Evolutionary conservation across 208 protist species (phyloP).

Genomic region (Endotrypanum monterogeii): DNA sequence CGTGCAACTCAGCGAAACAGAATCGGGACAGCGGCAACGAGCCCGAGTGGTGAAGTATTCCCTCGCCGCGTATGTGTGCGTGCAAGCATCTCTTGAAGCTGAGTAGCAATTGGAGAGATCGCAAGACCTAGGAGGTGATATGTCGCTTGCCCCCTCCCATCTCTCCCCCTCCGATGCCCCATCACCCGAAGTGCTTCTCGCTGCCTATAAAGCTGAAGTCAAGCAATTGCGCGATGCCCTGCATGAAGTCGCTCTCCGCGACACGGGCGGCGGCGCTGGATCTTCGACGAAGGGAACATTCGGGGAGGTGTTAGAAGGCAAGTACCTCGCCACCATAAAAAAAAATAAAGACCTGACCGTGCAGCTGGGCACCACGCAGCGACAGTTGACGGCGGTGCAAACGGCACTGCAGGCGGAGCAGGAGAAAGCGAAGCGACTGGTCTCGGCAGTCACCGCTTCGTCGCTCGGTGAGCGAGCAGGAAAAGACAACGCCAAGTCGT

Average conservation of each 20-base stretch:
- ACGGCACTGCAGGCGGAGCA: slow-evolving; percentile 37
- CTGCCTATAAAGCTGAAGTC: slow-evolving; percentile 38
- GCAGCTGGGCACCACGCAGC: slow-evolving; percentile 38
- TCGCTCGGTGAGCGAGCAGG: slow-evolving; percentile 8
- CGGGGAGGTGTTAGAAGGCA: slow-evolving; percentile 52
- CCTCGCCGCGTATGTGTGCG: not conserved
- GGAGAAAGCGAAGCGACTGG: slow-evolving; percentile 32
- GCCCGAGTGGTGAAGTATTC: too few relatives aligned
- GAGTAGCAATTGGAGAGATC: not conserved
- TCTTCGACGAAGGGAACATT: slow-evolving; percentile 10
- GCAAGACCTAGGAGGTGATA: not conserved
- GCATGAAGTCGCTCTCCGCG: slow-evolving; percentile 17
- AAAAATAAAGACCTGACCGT: slow-evolving; percentile 48
- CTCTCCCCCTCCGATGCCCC: slow-evolving; percentile 7
- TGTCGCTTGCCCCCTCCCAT: not conserved
- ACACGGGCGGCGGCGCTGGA: not conserved
- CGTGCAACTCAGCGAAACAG: too few relatives aligned
- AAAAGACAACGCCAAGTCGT: not conserved
- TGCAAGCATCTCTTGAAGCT: too few relatives aligned
- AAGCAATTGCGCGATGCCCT: slow-evolving; percentile 36
- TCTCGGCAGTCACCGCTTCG: slow-evolving; percentile 16
- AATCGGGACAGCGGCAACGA: too few relatives aligned
- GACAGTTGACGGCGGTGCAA: slow-evolving; percentile 32
- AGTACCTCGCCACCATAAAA: slow-evolving; percentile 63
- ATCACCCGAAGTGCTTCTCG: slow-evolving; percentile 10